Base-by-base conservation (phyloP, 2,329 filamentous ascomycete genomes). In the Pestalotiopsis sp. region DNA sequence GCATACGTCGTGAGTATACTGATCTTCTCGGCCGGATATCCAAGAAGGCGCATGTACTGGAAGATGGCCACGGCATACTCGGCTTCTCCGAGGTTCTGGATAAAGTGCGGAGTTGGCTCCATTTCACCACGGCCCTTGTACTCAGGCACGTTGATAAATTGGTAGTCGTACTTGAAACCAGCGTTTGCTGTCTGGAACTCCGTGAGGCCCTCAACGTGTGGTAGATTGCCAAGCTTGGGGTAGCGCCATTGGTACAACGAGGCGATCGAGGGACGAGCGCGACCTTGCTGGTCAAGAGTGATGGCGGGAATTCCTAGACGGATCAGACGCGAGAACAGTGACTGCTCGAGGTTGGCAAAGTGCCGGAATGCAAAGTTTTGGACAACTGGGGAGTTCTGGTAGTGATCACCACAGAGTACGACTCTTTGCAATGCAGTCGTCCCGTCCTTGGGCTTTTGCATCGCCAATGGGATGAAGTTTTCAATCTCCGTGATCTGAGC, bases 401-500 rank as follows among this genome's bases (percentile, higher is more conserved):
- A 90, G 79, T 99, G 96, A 76, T 99, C 97, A 71, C 96, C 96
- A 69, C 95, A 97, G 3, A 99, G 86, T 2, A 99, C 93, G 5
- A 99, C 91, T 56, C 97, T 88, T 79, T 98, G 94, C 13, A 99
- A 83, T 3, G 91, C 89, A 73, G 93, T 87, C 75, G 93, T 87
- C 41, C 92, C 92, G 65, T 91, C 84, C 72, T 89, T 89, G 23
- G 92, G 89, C 71, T 93, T 93, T 78, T 99, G 97, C 80, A 99
- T 87, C n/a, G 95, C 93, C 66, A 97, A 85, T 0, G 96, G 96
- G 72, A 99, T 94, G 81, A 99, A 98, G 72, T 94, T 97, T 78
- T 99, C 96, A 60, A 98, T 93, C 80, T 99, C 96, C 0, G 95
- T 99, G 77, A 99, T 95, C 78, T 99, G 96, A 13, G 96, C 96